phyloP scores from a whole-genome alignment of 371 early-diverging fungal genomes.

The Saksenaea vasiformis region DNA sequence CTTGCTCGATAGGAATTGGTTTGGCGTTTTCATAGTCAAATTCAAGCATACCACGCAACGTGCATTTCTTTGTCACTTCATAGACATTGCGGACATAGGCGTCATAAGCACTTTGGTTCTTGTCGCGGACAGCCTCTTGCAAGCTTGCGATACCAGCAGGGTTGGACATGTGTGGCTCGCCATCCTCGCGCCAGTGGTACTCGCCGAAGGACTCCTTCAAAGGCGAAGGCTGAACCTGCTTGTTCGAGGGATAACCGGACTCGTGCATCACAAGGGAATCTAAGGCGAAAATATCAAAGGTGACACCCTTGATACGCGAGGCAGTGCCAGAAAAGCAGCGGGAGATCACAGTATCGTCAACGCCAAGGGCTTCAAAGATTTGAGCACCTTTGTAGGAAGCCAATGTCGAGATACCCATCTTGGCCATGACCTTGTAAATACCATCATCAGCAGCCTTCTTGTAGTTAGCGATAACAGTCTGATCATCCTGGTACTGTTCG shows the following conservation, averaged over 20 bases:
- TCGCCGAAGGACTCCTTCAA: slow-evolving; percentile 90
- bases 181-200: slow-evolving; percentile 95
- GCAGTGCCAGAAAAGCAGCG: slow-evolving; percentile 95
- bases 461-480: slow-evolving; percentile 76
- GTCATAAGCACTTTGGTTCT: slow-evolving; percentile 86
- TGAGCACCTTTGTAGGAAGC: slow-evolving; percentile 98
- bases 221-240: slow-evolving; percentile 58
- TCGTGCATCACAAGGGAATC: slow-evolving; percentile 91
- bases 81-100: slow-evolving; percentile 79
- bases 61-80: slow-evolving; percentile 87
- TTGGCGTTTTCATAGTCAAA: slow-evolving; percentile 74
- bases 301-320: slow-evolving; percentile 91
- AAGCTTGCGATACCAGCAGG: slow-evolving; percentile 86
- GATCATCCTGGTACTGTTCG: slow-evolving; percentile 59
- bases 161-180: slow-evolving; percentile 90
- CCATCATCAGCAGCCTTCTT: slow-evolving; percentile 90
- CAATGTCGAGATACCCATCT: slow-evolving; percentile 98
- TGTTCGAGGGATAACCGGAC: slow-evolving; percentile 78
- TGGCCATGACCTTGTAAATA: slow-evolving; percentile 96
- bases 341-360: slow-evolving; percentile 85
- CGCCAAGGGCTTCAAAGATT: slow-evolving; percentile 96
- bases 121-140: slow-evolving; percentile 94
- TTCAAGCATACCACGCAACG: slow-evolving; percentile 94
- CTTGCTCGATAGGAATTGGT: slow-evolving; percentile 88
- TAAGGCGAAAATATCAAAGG: slow-evolving; percentile 84